Evolutionary conservation across 257 asterid species (phyloP).

Genomic region (Rubia yunnanensis): DNA sequence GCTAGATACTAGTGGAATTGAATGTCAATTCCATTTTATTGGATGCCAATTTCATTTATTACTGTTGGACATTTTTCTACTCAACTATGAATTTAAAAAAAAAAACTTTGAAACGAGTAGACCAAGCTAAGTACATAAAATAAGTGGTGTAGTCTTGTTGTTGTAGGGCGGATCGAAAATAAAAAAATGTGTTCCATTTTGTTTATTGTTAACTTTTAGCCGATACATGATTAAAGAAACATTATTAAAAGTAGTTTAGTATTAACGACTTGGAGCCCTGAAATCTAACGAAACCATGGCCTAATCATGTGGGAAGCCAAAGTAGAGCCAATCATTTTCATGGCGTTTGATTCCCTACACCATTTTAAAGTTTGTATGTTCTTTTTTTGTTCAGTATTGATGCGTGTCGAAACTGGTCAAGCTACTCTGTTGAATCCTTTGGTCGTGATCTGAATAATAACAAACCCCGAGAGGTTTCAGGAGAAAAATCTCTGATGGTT

Average conservation of each 20-base stretch:
- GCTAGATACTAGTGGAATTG: too few relatives aligned
- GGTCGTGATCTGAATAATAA: too few relatives aligned
- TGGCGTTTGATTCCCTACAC: background rate
- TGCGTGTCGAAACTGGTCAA: too few relatives aligned
- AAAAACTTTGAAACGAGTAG: conserved; percentile 21
- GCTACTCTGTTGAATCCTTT: too few relatives aligned
- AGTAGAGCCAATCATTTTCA: conserved; percentile 16
- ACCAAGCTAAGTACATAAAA: conserved; percentile 6
- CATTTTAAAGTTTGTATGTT: conserved; percentile 7
- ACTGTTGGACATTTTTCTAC: too few relatives aligned
- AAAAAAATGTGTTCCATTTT: background rate
- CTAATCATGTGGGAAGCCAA: conserved; percentile 14
- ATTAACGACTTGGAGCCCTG: conserved; percentile 4
- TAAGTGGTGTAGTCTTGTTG: background rate
- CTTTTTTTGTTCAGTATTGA: too few relatives aligned
- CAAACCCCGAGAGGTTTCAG: too few relatives aligned
- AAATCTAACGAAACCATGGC: conserved; percentile 25
- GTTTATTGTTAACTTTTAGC: background rate
- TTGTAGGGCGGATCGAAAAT: conserved; percentile 7
- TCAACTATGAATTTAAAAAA: too few relatives aligned
- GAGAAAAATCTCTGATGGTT: too few relatives aligned
- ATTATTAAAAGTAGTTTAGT: background rate
- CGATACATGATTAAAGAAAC: conserved; percentile 5
- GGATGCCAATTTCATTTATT: too few relatives aligned
- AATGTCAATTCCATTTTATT: too few relatives aligned